Evolutionary conservation across 176 grass and related monocot genomes (phyloP), one percentile per base, ranked within the genome.

Genomic region (Typha latifolia): DNA sequence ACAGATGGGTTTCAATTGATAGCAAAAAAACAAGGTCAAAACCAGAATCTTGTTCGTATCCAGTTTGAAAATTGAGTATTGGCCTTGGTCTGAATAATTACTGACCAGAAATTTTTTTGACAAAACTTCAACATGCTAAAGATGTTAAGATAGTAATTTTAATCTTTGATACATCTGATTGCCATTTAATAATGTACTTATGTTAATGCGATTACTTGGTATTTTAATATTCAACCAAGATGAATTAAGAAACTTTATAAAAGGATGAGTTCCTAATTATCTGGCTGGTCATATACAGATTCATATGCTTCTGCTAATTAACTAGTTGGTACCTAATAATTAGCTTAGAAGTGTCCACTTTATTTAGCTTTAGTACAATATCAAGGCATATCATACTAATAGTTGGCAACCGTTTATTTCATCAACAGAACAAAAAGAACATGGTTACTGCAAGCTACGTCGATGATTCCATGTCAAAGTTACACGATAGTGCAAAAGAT

Each of bases 361-460:
- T 56, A 19, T 56, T 56, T 56, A 7, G 15, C 16, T 56, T 20
- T 19, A 56, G 52, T 56, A 19, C 12, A 20, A 8, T 56, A 18
- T 56, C 19, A 19, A 15, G 15, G 2, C 16, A 56, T 56, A 56
- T 20, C 19, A 19, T 10, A 18, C 16, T 67, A 65, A 56, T 14
- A 48, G 55, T 1, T 78, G 51, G 66, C 8, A 50, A 49, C 26
- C 48, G 18, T 62, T 68, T 63, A 26, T 31, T 75, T 3, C 55
- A 24, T 22, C 51, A 62, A 69, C 78, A 96, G 88, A 31, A 86
- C 18, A 96, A 96, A 77, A 96, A 84, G 69, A 85, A 96, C 82
- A 72, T 96, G 85, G 85, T 96, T 23, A 96, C 85, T n/a, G 88
- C 93, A 69, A 96, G 88, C 69, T 91, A 96, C 81, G 82, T 96